Base-by-base conservation (phyloP, 2,329 filamentous ascomycete species). In the Penicillium crustosum region DNA sequence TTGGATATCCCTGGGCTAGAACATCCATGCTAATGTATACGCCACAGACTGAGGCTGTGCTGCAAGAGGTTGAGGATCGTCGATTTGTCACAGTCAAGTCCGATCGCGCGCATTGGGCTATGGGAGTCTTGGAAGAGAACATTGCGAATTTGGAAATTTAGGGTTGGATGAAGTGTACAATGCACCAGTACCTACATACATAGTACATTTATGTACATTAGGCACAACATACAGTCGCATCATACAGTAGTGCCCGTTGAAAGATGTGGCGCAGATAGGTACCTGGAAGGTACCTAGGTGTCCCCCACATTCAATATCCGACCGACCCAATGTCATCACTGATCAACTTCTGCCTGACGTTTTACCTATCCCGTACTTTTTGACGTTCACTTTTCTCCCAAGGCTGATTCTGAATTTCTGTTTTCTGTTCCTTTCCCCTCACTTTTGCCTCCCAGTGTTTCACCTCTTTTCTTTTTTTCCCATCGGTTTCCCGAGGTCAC, bases 61-160 rank as follows among this genome's bases (percentile, higher is more conserved):
- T 61, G 19, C 62, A 73, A 51, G 64, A 72, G 53, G 73, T 71
- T 51, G 68, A 70, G 17, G 80, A 84, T 66, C 74, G 82, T n/a
- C 73, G 79, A 52, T 81, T 82, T 64, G 71, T 93, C 12, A 82
- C 87, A 23, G 77, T 89, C n/a, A 83, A 83, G 47, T 82, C 81
- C 9, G 85, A 89, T 66, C 81, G 86, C 65, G 80, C 89, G 4
- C 86, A 88, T 66, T 92, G 89, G 78, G 91, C 91, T 1, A 82
- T 95, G 71, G 93, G 93, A 0, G 70, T 96, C 3, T 82, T 91
- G n/a, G 89, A 95, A 68, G 84, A 88, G 56, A 90, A 95, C 72
- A 80, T 94, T 62, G 81, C 86, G 61, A 80, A 78, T 65, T 73
- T 90, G 66, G 83, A 84, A 56, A 68, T 90, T 41, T 80, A 81